Evolutionary conservation across 2,329 filamentous ascomycete species (phyloP).

Genomic region (Aureobasidium zeae): DNA sequence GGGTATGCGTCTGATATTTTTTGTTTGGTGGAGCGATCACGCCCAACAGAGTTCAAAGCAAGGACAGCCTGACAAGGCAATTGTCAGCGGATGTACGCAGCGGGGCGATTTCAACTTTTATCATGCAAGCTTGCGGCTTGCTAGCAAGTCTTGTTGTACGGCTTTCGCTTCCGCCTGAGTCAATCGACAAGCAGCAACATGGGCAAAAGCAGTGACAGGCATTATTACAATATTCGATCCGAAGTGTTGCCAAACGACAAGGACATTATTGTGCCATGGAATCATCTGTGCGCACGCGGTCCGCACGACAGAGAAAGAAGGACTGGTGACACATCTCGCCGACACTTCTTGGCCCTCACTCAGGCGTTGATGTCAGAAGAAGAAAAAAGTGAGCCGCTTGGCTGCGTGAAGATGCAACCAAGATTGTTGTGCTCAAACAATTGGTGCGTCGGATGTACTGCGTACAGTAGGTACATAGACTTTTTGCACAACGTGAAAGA

Average conservation of each 20-base stretch:
- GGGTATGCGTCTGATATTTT: neutral
- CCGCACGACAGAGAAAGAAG: neutral
- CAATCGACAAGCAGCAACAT: constrained; percentile 11
- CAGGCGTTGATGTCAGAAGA: constrained; percentile 2
- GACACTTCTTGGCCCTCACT: no score
- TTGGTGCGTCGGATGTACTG: neutral
- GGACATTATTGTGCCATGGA: neutral
- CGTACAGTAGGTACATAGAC: neutral
- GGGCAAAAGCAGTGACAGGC: constrained; percentile 1
- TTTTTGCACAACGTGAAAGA: neutral
- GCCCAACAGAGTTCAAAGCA: constrained; percentile 9
- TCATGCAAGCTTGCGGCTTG: constrained; percentile 11
- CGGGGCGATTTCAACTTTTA: constrained; percentile 7
- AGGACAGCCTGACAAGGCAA: constrained; percentile 12
- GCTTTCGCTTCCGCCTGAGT: constrained; percentile 11
- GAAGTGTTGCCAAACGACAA: neutral
- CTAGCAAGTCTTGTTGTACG: constrained; percentile 8
- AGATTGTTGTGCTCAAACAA: constrained; percentile 4
- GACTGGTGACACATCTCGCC: neutral
- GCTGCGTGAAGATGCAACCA: neutral
- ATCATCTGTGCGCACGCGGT: constrained; percentile 2
- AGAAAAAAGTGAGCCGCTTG: constrained; percentile 5
- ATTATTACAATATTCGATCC: neutral
- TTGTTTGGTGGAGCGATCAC: constrained; percentile 7
- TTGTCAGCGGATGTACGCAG: neutral